These are phyloP conservation scores for Diaporthe amygdali DNA, from an alignment of 2,329 filamentous ascomycete genomes.

Conservation along the genomic window DNA sequence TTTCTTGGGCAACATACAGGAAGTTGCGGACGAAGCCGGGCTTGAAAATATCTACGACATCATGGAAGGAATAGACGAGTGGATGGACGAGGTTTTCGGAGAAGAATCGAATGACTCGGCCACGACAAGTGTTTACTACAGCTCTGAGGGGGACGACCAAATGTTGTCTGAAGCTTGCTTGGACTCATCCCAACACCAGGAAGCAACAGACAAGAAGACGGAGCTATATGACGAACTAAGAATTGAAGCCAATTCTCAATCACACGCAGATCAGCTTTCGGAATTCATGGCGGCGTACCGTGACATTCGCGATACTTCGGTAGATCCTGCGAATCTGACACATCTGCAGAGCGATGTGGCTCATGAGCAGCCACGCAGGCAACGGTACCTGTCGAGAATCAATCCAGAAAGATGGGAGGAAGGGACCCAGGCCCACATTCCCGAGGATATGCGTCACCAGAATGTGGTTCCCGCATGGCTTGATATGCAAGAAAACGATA, in stretches of 20 bases:
- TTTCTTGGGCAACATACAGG: background rate
- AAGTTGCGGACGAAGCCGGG: rapidly evolving
- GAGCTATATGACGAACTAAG: too few relatives aligned
- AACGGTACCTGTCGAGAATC: too few relatives aligned
- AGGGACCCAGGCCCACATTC: too few relatives aligned
- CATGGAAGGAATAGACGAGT: background rate
- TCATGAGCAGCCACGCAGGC: too few relatives aligned
- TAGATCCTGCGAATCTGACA: too few relatives aligned
- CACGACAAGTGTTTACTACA: background rate
- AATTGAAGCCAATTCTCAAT: background rate
- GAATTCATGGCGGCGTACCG: background rate
- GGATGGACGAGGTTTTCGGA: background rate
- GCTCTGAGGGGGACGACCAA: background rate
- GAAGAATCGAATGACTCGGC: background rate
- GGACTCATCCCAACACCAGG: background rate
- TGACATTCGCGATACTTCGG: background rate
- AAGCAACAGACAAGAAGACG: background rate
- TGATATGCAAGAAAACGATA: background rate
- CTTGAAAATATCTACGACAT: background rate
- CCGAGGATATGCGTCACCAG: background rate
- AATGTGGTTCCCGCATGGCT: background rate
- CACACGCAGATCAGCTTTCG: background rate
- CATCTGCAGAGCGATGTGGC: too few relatives aligned
- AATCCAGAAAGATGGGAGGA: background rate
- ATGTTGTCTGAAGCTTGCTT: background rate